Conservation (phyloP, 305 asterid species). For the Andrographis paniculata region DNA sequence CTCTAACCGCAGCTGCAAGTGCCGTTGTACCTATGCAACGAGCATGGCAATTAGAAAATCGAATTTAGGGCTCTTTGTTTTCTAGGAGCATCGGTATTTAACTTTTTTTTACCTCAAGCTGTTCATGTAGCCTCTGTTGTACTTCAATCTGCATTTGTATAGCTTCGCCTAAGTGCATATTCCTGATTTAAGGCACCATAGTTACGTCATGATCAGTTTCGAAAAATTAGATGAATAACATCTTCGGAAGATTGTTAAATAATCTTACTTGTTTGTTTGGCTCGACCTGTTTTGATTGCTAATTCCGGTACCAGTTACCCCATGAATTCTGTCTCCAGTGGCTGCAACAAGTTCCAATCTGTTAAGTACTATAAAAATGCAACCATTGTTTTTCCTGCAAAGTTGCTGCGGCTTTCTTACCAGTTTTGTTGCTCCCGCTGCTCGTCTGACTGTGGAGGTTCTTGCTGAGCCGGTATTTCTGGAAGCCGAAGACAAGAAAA, state of each 20-base stretch:
- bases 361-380: conserved; percentile 13
- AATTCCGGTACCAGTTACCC: conserved; percentile 39
- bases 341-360: conserved; percentile 33
- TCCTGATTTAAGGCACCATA: conserved; percentile 39
- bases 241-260: neutral
- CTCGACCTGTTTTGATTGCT: conserved; percentile 38
- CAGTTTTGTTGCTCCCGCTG: conserved; percentile 54
- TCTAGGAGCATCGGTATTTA: too few relatives aligned
- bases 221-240: conserved; percentile 14
- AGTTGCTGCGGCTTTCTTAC: conserved; percentile 31
- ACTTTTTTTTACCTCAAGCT: conserved; percentile 91
- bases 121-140: conserved; percentile 81
- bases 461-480: conserved; percentile 95
- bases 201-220: neutral
- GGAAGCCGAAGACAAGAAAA: conserved; percentile 25
- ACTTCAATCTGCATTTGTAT: conserved; percentile 90
- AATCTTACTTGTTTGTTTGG: conserved; percentile 58
- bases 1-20: conserved; percentile 77
- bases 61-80: too few relatives aligned
- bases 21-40: conserved; percentile 66
- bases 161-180: conserved; percentile 67
- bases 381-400: neutral
- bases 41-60: too few relatives aligned
- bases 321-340: conserved; percentile 53
- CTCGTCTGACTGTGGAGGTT: conserved; percentile 72